phyloP scores from a whole-genome alignment of 805 yeast species.

The Debaryomyces hansenii region DNA sequence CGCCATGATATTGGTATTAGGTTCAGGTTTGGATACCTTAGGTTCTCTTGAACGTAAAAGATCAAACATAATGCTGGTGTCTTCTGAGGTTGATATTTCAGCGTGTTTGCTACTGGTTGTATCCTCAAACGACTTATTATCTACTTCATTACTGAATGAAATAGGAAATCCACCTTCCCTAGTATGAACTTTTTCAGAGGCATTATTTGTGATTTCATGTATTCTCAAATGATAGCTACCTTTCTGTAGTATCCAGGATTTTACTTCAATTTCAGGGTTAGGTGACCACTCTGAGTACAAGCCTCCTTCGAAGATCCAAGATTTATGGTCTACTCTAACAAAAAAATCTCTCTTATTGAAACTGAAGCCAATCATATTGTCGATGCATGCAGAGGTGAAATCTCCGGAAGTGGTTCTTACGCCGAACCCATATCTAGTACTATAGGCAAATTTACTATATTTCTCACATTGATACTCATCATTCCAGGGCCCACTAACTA shows the following conservation, averaged over 20 bases:
- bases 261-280: conserved; percentile 3
- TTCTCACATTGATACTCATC: conserved; percentile 8
- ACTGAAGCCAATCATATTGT: conserved; percentile 12
- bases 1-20: conserved; percentile 9
- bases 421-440: conserved; percentile 10
- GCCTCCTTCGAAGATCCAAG: conserved; percentile 1
- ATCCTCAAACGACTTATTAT: no score
- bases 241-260: conserved; percentile 7
- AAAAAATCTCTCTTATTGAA: conserved; percentile 6
- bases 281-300: conserved; percentile 9
- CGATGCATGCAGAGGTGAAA: conserved; percentile 7
- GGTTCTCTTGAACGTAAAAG: conserved; percentile 5
- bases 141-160: not conserved
- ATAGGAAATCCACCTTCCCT: conserved; percentile 14
- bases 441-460: conserved; percentile 11
- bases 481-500: conserved; percentile 11
- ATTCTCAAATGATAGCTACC: conserved; percentile 8
- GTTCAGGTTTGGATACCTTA: conserved; percentile 7
- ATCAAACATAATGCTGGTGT: conserved; percentile 2
- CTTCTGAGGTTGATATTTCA: not conserved
- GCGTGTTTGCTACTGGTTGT: no score
- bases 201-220: conserved; percentile 7
- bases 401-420: conserved; percentile 5
- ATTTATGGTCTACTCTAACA: not conserved
- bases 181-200: conserved; percentile 3